Evolutionary conservation across 1,139 yeast genomes (phyloP), one percentile per base, ranked within the genome.

Genomic region (Zygoascus hellenicus): DNA sequence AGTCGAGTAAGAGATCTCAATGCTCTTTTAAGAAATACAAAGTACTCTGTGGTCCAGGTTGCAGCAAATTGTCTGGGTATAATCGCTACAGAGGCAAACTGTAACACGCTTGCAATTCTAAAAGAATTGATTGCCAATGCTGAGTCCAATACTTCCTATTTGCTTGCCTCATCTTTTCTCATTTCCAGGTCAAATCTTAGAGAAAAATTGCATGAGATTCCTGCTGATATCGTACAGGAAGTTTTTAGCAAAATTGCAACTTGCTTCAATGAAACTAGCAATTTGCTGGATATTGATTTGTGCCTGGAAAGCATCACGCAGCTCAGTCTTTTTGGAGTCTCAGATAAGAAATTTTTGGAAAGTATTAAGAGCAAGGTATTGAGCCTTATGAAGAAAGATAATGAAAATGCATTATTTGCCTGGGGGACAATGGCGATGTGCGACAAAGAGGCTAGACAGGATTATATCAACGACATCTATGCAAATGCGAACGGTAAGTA

Each of bases 401-500:
- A 81, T 53, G 96, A 87, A 54, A 68, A 65, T 33, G 76, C 90
- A 0, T 73, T 81, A 1, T 58, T 77, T 39, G 68, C 84, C 0
- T 71, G 81, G 58, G 77, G 88, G 0, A 70, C 74, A 48, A 58
- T 86, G 2, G 69, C 84, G 0, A 58, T 84, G 36, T 69, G 78
- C 6, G 65, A 68, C 22, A 47, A 50, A 4, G 48, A 54, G 15
- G 65, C 58, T 5, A 57, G 65, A 14, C 65, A 66, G 2, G 54
- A 58, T 0, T 69, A 69, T 53, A 81, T 80, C 50, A 62, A 71
- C 9, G 57, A 67, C 0, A 59, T 88, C 2, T 78, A 73, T 56
- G 82, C 77, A 4, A 74, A 86, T 0, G 82, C 84, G 58, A 59
- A 57, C n/a, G 77, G 89, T 1, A 87, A 84, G 54, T 89, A 85